Evolutionary conservation across 176 grass and related monocot genomes (phyloP).

Genomic region (Aegilops umbellulata): DNA sequence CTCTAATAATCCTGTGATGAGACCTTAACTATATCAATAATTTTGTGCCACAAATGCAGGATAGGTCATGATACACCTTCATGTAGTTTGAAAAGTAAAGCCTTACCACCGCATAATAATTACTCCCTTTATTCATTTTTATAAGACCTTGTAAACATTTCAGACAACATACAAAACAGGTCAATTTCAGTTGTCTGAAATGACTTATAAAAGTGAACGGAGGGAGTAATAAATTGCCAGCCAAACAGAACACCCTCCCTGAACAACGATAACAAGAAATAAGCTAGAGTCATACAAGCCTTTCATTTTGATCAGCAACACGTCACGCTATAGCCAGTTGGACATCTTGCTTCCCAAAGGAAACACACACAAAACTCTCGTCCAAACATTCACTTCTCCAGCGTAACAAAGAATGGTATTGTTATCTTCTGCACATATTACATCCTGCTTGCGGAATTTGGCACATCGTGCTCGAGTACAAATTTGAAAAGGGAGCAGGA

Average conservation of each 20-base stretch:
- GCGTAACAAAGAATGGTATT: slow-evolving; percentile 41
- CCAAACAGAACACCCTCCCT: neutral
- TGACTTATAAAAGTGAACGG: too few species aligned
- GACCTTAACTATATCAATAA: neutral
- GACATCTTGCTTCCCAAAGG: slow-evolving; percentile 14
- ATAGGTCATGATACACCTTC: neutral
- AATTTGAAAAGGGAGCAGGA: slow-evolving; percentile 12
- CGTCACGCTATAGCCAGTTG: neutral
- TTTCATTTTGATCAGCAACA: neutral
- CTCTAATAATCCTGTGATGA: too few species aligned
- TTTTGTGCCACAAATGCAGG: neutral
- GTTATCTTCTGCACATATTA: slow-evolving; percentile 39
- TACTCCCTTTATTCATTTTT: too few species aligned
- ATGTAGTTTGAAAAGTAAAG: neutral
- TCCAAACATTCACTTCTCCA: slow-evolving; percentile 1
- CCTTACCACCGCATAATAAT: too few species aligned
- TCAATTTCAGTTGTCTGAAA: too few species aligned
- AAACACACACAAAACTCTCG: neutral
- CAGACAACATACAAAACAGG: too few species aligned
- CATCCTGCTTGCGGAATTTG: slow-evolving; percentile 24
- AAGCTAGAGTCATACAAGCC: neutral
- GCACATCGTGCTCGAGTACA: slow-evolving; percentile 29
- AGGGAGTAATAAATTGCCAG: neutral
- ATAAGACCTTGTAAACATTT: too few species aligned
- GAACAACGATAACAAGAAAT: neutral